phyloP scores from a whole-genome alignment of 208 protist genomes.

The Wallacemonas collosoma region DNA sequence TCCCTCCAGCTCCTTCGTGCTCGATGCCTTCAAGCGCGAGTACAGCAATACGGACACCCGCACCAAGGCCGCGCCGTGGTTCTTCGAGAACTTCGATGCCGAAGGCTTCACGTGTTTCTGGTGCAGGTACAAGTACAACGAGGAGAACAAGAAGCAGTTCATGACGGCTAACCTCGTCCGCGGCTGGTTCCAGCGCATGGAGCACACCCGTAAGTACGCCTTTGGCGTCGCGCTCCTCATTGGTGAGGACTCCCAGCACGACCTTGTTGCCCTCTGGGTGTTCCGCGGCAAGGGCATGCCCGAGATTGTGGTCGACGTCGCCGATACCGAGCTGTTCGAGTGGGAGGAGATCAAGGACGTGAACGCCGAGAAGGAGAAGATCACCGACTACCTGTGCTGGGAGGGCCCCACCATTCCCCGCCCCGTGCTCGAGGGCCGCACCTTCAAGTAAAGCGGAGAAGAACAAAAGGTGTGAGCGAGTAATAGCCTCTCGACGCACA shows the following conservation, averaged over 20 bases:
- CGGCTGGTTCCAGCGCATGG: conserved; percentile 88
- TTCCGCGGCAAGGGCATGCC: conserved; percentile 85
- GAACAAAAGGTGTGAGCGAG: not conserved
- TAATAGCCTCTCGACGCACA: no score
- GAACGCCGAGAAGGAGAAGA: conserved; percentile 65
- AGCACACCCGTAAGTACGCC: conserved; percentile 83
- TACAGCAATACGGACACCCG: conserved; percentile 81
- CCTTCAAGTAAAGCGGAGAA: conserved; percentile 67
- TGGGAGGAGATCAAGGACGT: conserved; percentile 77
- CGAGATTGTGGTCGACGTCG: conserved; percentile 70
- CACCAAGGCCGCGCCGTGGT: conserved; percentile 69
- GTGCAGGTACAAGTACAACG: conserved; percentile 84
- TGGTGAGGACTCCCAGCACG: conserved; percentile 73
- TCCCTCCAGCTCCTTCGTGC: conserved; percentile 64
- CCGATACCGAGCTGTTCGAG: conserved; percentile 79
- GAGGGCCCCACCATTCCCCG: conserved; percentile 76
- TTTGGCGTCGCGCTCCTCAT: conserved; percentile 82
- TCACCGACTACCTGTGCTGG: conserved; percentile 84
- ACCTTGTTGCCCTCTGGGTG: conserved; percentile 76
- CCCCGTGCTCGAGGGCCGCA: conserved; percentile 74
- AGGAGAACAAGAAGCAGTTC: conserved; percentile 82
- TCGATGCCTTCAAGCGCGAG: conserved; percentile 78
- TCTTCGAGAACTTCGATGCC: conserved; percentile 69
- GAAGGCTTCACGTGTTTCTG: conserved; percentile 75
- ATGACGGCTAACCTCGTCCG: conserved; percentile 85